A percentile compares a stretch with the other conserved stretches of the same genome.
Conservation (phyloP, 108 stramenopile species). For the Skeletonema potamos region DNA sequence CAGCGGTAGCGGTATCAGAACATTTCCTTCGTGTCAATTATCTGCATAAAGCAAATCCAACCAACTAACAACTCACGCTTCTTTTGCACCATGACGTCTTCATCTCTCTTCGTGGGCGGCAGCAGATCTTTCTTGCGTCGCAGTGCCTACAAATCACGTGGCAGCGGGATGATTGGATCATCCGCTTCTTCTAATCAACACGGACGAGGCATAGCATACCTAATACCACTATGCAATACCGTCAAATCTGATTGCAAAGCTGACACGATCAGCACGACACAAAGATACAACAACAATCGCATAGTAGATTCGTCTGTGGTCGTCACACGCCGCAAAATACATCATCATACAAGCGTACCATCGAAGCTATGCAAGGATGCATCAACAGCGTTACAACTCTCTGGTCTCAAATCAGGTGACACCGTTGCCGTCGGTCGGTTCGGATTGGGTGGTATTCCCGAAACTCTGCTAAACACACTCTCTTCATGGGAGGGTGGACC, state of each 20-base stretch:
- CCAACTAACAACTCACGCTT: not conserved
- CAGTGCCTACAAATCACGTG: not conserved
- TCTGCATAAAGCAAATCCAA: not conserved
- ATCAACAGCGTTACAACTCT: conserved; percentile 39
- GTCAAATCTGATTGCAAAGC: not conserved
- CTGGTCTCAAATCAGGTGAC: conserved; percentile 44
- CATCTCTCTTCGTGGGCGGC: not conserved
- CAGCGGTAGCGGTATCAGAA: not conserved
- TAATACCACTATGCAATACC: not conserved
- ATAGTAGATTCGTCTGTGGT: not conserved
- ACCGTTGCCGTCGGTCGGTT: conserved; percentile 64
- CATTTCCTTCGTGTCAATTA: not conserved
- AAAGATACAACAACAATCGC: not conserved
- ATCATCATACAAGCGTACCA: conserved; percentile 36
- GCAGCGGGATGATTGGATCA: not conserved
- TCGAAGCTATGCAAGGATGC: conserved; percentile 46
- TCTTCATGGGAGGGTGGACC: conserved; percentile 34
- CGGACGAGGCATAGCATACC: not conserved
- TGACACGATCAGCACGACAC: not conserved
- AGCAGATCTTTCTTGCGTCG: not conserved
- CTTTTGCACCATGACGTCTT: not conserved
- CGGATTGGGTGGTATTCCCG: conserved; percentile 76
- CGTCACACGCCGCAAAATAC: not conserved
- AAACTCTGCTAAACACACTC: conserved; percentile 68
- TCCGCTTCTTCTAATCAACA: not conserved